Conservation (phyloP, 345 rosid genomes). For the Lepidium africanum region DNA sequence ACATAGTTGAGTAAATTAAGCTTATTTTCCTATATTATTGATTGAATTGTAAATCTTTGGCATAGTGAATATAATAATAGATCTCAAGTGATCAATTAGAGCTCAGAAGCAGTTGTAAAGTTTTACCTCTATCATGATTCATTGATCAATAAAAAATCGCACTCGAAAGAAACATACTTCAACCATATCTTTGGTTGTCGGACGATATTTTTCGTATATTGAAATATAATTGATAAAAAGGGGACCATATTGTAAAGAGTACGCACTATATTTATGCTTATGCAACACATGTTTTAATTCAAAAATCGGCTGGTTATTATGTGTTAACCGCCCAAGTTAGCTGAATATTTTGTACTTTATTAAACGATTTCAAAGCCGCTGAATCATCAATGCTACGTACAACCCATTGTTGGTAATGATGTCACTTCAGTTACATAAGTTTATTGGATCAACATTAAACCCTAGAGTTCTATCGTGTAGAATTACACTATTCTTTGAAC, state of each 20-base stretch:
- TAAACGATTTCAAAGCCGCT: background rate
- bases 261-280: background rate
- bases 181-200: background rate
- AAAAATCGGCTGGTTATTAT: background rate
- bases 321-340: background rate
- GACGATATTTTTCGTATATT: background rate
- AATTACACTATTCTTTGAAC: too few species aligned
- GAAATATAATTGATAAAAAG: background rate
- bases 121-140: background rate
- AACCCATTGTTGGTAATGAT: too few species aligned
- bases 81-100: background rate
- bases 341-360: background rate
- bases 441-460: too few species aligned
- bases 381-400: background rate
- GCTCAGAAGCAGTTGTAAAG: background rate
- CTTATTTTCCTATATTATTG: background rate
- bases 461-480: too few species aligned
- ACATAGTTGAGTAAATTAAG: background rate
- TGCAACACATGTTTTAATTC: conserved; percentile 11
- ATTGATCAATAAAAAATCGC: background rate
- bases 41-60: background rate
- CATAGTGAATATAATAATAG: background rate
- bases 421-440: too few species aligned
- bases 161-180: background rate
- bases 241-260: background rate